These are phyloP conservation scores for Malbranchea zuffiana DNA, from an alignment of 2,329 filamentous ascomycete genomes.

Conservation along the genomic window DNA sequence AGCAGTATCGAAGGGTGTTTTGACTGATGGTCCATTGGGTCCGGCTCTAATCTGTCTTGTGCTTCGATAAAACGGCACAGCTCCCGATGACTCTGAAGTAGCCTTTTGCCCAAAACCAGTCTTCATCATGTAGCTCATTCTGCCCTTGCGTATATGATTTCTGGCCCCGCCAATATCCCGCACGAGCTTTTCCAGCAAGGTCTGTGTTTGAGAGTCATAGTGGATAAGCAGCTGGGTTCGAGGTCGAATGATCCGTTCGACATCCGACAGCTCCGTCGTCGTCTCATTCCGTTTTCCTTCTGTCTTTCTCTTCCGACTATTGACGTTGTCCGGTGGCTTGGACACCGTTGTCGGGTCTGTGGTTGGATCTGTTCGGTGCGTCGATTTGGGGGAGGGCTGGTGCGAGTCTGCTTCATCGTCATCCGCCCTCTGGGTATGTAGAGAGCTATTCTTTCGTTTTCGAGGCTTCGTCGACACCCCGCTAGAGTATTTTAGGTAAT, in stretches of 20 bases:
- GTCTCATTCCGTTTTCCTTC: too few relatives aligned
- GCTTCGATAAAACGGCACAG: conserved; percentile 10
- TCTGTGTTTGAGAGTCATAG: conserved; percentile 80
- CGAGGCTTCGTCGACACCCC: conserved; percentile 19
- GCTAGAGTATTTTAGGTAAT: conserved; percentile 29
- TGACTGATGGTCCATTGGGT: background rate
- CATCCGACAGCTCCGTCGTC: conserved; percentile 1
- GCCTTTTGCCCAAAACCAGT: conserved; percentile 14
- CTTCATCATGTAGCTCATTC: conserved; percentile 41
- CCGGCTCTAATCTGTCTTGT: conserved; percentile 5
- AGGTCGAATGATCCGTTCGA: conserved; percentile 48
- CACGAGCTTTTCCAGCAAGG: conserved; percentile 70
- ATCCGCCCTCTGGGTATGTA: conserved; percentile 32
- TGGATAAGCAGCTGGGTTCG: conserved; percentile 76
- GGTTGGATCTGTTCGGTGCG: conserved; percentile 2
- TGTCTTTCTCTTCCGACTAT: conserved; percentile 25
- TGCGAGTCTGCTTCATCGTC: conserved; percentile 12
- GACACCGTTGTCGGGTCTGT: conserved; percentile 7
- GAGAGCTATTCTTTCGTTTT: conserved; percentile 31
- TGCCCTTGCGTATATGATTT: conserved; percentile 77
- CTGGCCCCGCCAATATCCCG: conserved; percentile 68
- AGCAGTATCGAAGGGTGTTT: conserved; percentile 54
- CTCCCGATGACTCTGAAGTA: conserved; percentile 8
- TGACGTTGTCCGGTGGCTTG: conserved; percentile 13
- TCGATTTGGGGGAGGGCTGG: background rate